Evolutionary conservation across 2,329 filamentous ascomycete genomes (phyloP), one percentile per base, ranked within the genome.

Genomic region (Fusarium redolens): DNA sequence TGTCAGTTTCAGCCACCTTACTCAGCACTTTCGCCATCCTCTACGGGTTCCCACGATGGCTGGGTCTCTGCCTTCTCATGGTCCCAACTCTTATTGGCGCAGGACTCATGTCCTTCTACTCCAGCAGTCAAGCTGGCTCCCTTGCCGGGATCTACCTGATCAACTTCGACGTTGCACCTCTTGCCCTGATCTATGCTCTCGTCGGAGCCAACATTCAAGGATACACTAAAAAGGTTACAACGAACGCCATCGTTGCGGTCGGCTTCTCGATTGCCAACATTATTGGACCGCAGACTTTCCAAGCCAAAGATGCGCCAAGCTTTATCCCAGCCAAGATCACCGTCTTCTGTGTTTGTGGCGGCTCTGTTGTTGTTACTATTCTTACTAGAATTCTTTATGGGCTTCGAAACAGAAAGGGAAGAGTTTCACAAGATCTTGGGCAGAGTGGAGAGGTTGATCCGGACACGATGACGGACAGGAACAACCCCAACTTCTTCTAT

Each of bases 181-280:
- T 65, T 2, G 63, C 60, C 1, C 48, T 65, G 0, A 65, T 65
- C 1, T 65, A 65, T 28, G 60, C 63, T 10, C 63, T 65, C 0
- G 63, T 57, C 4, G 63, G 63, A 20, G 63, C 63, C 11, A 65
- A 65, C 4, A 31, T 65, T 1, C 63, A 65, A 30, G 60, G 63
- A 1, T 65, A 65, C 9, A 65, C 63, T 1, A 65, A 65, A 9
- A 65, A 65, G 30, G 60, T 65, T 4, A 65, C 63, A 1, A 65
- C 60, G 2, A 65, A 65, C 12, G 63, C 63, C 4, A 65, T 65
- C 7, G 44, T 65, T n/a, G 63, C 63, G 0, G 18, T 65, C 10
- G 60, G 60, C 2, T 65, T 65, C 6, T 65, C 63, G 2, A 48
- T 65, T n/a, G 63, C 60, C 48, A 65, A 65, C 4, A 65, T 65